Base-by-base conservation (phyloP, 257 asterid species). In the Lavandula angustifolia region DNA sequence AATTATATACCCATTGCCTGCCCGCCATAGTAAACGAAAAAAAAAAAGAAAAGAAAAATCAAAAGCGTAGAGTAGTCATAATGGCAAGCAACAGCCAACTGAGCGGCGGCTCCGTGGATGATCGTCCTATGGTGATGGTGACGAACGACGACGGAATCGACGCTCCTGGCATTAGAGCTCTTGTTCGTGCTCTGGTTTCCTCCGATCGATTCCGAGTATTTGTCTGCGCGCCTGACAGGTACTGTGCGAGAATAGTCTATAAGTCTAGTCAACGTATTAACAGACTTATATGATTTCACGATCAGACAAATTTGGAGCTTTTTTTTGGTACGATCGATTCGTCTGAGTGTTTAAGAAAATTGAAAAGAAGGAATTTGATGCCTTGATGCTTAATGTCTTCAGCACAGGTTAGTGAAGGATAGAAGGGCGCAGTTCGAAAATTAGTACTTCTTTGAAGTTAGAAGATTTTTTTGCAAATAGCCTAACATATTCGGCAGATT, bases 131-230 rank as follows among this genome's bases (percentile, higher is more conserved):
- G 77, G 84, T 92, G 76, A 64, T 89, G 90, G 87, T 89, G 41
- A 92, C 99, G 18, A 92, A 92, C 81, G 99, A 89, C 81, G 97
- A 89, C 70, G 99, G 99, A 33, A 84, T 92, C 11, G 91, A 82
- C 49, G 96, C 98, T 9, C 81, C 97, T 0, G 97, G 97, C 6
- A 69, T 92, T 49, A 80, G 80, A 55, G 85, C 95, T 76, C 88
- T 92, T 3, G 91, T 89, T 58, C 67, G 74, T 31, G 86, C 81
- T 37, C 95, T 92, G 51, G 84, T 85, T 73, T 66, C 90, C 60
- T 55, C 95, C 54, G 70, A 81, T 70, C 99, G 88, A 54, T 89
- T 85, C 71, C 48, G 72, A 46, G 86, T 89, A 79, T 72, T 85
- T 70, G 97, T 92, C 58, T 87, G 96, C 79, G 98, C 98, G 10